Percentiles rank a stretch among this genome's conserved stretches.
Conservation (phyloP, 345 rosid genomes). For the Boechera stricta region DNA sequence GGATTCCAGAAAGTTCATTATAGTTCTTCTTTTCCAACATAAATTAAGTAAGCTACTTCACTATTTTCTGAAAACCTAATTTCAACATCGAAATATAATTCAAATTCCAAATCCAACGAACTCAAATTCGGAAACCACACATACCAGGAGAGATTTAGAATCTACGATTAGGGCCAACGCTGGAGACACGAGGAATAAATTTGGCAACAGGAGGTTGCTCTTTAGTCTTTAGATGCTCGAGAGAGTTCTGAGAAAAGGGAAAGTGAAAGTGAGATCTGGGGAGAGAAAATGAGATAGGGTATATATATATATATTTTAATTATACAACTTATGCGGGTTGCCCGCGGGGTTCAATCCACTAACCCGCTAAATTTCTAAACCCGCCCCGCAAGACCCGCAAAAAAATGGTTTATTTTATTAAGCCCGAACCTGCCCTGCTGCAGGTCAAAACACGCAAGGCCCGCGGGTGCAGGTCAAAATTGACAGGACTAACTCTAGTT, state of each 20-base stretch:
- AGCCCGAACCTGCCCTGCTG: no score
- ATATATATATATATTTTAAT: no score
- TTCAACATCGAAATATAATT: neutral
- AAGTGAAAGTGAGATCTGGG: no score
- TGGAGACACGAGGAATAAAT: slow-evolving; percentile 74
- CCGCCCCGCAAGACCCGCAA: no score
- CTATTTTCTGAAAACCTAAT: neutral
- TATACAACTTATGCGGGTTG: no score
- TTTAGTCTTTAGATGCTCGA: slow-evolving; percentile 49
- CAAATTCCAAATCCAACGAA: neutral
- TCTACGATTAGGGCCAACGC: slow-evolving; percentile 57
- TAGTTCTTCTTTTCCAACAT: neutral
- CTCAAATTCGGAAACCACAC: neutral
- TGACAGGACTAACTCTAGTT: no score
- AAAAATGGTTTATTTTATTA: no score
- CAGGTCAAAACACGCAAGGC: no score
- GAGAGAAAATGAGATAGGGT: no score
- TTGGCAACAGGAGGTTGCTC: slow-evolving; percentile 84
- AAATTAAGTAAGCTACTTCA: neutral
- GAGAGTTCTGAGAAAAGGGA: slow-evolving; percentile 77
- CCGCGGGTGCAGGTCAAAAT: no score
- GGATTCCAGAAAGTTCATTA: neutral
- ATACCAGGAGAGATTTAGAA: slow-evolving; percentile 62
- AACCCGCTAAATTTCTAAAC: no score
- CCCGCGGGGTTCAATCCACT: no score